Evolutionary conservation across 2,329 filamentous ascomycete species (phyloP), one percentile per base, ranked within the genome.

Genomic region (Aspergillus sclerotialis): DNA sequence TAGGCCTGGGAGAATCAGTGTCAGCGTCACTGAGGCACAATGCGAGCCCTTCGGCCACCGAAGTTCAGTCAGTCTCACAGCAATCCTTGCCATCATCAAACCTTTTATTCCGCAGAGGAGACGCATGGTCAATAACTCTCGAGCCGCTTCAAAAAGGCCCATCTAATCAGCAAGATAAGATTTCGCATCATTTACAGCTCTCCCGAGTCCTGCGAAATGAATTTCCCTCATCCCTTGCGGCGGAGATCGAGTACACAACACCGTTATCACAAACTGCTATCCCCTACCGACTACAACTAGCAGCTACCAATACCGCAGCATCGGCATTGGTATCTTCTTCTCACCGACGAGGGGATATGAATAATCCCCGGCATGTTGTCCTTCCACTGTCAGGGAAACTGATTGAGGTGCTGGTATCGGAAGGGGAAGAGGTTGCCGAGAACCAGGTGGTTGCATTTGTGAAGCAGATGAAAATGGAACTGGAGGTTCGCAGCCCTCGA

Each of bases 381-480:
- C 60, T 80, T 6, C 76, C 76, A 0, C 69, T 81, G 10, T 67
- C 72, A 0, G 78, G 77, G 0, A 77, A 73, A 38, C 43, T 81
- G 16, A 69, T 80, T 2, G 77, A 81, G 49, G 58, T 81, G 1
- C 46, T 75, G 2, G 73, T 80, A 0, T 64, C 72, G 5, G 64
- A 67, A 4, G 73, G 72, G 0, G 70, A 76, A 38, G 43, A 52
- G 5, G 57, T 76, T 1, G 52, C 51, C 13, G 60, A 70, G 39
- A 73, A 74, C 2, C 69, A 79, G 25, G 57, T 72, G 0, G 60
- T 81, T 43, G 72, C 63, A 6, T 74, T 81, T 12, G 69, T 81
- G 13, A 73, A 74, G 53, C 77, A 81, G 55, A 80, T 80, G 76
- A 81, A 81, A 56, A 82, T 81, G 77, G 78, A 82, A 43, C 55